Conservation (phyloP, 305 asterid species). For the Petunia hybrid region DNA sequence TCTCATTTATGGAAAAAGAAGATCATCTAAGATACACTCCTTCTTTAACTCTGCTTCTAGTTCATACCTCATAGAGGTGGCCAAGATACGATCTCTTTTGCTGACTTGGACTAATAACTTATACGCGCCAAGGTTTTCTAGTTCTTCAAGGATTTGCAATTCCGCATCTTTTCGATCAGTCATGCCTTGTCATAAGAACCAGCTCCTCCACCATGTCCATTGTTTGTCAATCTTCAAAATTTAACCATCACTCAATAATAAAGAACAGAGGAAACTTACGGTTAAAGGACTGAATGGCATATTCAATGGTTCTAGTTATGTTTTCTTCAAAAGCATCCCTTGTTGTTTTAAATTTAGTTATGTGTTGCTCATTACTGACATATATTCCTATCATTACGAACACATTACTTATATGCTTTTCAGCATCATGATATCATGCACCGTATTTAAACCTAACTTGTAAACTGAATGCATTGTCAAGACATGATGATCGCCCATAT, state of each 20-base stretch:
- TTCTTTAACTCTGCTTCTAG: no score
- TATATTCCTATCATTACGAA: slow-evolving; percentile 48
- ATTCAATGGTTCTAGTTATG: slow-evolving; percentile 48
- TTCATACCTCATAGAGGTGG: no score
- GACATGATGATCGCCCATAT: slow-evolving; percentile 63
- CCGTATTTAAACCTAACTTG: slow-evolving; percentile 56
- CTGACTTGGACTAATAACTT: no score
- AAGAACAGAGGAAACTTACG: slow-evolving; percentile 39
- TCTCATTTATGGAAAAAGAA: no score
- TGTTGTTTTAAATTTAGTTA: slow-evolving; percentile 59
- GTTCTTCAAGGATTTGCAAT: no score
- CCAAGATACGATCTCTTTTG: no score
- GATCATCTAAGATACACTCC: no score
- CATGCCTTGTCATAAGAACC: no score
- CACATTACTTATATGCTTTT: neutral
- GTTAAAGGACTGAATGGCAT: slow-evolving; percentile 46
- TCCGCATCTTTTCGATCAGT: no score
- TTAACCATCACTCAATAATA: neutral
- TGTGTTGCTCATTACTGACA: slow-evolving; percentile 60
- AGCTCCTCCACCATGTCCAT: no score
- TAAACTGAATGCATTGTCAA: slow-evolving; percentile 57
- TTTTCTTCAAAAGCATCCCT: slow-evolving; percentile 60
- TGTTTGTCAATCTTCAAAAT: no score
- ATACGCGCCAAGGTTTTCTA: no score
- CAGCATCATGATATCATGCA: slow-evolving; percentile 24